Conservation (phyloP, 306 rosid genomes). For the Albizia julibrissin region DNA sequence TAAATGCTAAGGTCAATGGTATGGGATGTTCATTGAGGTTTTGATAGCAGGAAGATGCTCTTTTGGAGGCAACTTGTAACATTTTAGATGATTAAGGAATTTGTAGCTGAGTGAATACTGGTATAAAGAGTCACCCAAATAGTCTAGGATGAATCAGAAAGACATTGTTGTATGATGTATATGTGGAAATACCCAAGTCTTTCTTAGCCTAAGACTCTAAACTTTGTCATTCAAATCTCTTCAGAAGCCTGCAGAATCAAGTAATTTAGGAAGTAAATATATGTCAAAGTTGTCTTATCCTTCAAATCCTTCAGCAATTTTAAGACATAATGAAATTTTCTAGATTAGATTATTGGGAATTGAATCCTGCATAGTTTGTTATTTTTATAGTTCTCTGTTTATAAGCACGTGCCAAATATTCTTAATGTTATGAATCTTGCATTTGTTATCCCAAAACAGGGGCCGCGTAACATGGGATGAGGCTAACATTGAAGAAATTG, state of each 20-base stretch:
- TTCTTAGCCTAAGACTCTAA: not conserved
- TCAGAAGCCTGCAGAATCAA: not conserved
- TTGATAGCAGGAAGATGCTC: not conserved
- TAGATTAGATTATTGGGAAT: not conserved
- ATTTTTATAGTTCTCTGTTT: not conserved
- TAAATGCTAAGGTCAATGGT: not conserved
- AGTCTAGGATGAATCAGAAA: not conserved
- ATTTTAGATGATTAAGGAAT: not conserved
- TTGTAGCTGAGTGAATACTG: not conserved
- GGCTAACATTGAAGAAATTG: conserved; percentile 52
- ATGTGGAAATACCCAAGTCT: not conserved
- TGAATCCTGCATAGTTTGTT: not conserved
- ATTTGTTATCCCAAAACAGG: conserved; percentile 38
- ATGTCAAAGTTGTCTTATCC: not conserved
- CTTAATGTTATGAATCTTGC: conserved; percentile 23
- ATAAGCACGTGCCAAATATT: not conserved
- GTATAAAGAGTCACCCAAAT: not conserved
- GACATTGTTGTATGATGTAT: not conserved
- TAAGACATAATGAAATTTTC: not conserved
- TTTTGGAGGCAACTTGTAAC: not conserved
- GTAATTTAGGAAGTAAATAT: not conserved
- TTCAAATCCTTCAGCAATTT: not conserved
- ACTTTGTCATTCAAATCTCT: conserved; percentile 12
- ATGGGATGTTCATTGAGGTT: not conserved
- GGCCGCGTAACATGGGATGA: conserved; percentile 57